Evolutionary conservation across 352 stramenopile species (phyloP).

Genomic region (Globisporangium rhizosaccharum): DNA sequence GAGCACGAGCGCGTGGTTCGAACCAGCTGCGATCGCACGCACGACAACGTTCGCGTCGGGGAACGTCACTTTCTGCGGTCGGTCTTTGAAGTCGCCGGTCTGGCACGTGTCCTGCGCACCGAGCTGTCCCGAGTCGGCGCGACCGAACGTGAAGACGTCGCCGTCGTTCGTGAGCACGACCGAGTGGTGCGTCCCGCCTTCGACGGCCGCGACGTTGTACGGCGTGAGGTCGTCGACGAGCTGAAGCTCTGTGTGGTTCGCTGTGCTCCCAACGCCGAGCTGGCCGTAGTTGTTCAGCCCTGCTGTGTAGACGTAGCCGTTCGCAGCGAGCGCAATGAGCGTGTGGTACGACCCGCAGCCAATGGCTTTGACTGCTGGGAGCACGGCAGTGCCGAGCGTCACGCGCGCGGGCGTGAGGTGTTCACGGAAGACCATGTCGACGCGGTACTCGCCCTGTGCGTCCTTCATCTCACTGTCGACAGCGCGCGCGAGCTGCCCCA

Average conservation of each 20-base stretch:
- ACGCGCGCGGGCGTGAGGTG: constrained; percentile 79
- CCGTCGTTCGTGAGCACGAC: constrained; percentile 88
- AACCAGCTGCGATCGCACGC: constrained; percentile 57
- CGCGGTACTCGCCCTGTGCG: constrained; percentile 56
- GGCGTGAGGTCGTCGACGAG: constrained; percentile 67
- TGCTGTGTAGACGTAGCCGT: constrained; percentile 86
- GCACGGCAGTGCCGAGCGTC: constrained; percentile 38
- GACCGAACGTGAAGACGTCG: constrained; percentile 89
- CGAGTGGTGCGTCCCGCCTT: constrained; percentile 90
- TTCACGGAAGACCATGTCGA: constrained; percentile 68
- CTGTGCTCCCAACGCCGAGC: constrained; percentile 89
- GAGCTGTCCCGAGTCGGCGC: constrained; percentile 92
- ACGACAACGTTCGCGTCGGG: constrained; percentile 18
- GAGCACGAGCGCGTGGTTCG: constrained; percentile 85
- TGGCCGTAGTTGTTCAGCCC: constrained; percentile 98
- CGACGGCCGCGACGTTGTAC: constrained; percentile 71
- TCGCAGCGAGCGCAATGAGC: constrained; percentile 55
- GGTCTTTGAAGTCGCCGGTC: constrained; percentile 78
- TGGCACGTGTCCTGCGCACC: constrained; percentile 72
- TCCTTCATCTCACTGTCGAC: constrained; percentile 67
- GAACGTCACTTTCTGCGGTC: constrained; percentile 67
- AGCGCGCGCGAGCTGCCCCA: constrained; percentile 76
- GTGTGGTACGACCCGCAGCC: constrained; percentile 88
- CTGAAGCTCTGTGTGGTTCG: constrained; percentile 60
- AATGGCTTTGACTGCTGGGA: constrained; percentile 72